A percentile compares a stretch with the other conserved stretches of the same genome.
phyloP scores from a whole-genome alignment of 129 eudicot species.

The Gnaphalium uliginosum region DNA sequence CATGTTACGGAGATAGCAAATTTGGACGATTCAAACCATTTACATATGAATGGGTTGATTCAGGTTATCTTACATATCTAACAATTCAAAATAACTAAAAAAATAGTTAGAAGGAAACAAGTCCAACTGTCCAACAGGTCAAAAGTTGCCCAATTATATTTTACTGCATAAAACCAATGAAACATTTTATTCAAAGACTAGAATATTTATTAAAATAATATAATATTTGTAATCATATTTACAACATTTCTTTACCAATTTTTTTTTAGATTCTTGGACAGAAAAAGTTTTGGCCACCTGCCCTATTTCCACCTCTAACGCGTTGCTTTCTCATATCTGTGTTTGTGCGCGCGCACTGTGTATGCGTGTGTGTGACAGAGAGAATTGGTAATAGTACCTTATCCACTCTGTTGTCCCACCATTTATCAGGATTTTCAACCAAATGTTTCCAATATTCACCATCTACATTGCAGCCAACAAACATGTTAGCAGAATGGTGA shows the following conservation, averaged over 20 bases:
- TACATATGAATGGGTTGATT: not conserved
- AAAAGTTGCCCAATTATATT: not conserved
- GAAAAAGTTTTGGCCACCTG: not conserved
- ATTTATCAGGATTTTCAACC: slow-evolving; percentile 58
- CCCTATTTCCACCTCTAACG: not conserved
- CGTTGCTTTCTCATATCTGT: not conserved
- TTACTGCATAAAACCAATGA: not conserved
- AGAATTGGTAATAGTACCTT: slow-evolving; percentile 28
- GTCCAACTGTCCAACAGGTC: not conserved
- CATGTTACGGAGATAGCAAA: not conserved
- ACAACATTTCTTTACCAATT: not conserved
- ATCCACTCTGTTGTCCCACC: slow-evolving; percentile 79
- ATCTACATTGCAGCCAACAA: slow-evolving; percentile 29
- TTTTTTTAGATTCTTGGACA: not conserved
- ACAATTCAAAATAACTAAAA: not conserved
- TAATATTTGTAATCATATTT: not conserved
- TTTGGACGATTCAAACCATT: not conserved
- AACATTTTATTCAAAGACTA: not conserved
- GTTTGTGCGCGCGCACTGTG: not conserved
- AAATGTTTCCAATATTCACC: slow-evolving; percentile 56
- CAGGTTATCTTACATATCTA: not conserved
- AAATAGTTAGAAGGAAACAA: not conserved
- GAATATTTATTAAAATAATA: no score
- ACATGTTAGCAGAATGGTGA: slow-evolving; percentile 23
- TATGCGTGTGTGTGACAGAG: not conserved